Base-by-base conservation (phyloP, 768 basidiomycete species). In the Termitomyces titanicus region DNA sequence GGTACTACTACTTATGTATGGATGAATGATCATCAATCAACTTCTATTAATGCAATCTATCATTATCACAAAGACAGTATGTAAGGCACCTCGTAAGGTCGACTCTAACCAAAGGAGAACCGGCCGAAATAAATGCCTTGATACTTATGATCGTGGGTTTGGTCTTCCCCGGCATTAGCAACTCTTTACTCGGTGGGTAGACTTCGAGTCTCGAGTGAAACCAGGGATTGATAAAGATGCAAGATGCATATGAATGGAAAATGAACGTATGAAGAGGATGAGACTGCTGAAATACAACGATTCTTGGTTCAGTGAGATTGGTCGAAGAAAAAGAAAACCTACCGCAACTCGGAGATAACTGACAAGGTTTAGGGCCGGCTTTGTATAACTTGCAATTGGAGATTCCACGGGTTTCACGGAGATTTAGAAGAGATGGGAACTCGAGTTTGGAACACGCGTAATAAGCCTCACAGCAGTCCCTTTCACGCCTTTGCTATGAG, bases 61-160 rank as follows among this genome's bases (percentile, higher is more conserved):
- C n/a, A n/a, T n/a, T 6, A 35, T 15, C 3, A 17, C 20, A 11
- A 25, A 42, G 25, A 47, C 51, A 47, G 47, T 33, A 66, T 84
- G 75, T 85, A 51, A 73, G 79, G 70, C 80, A 81, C 73, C 81
- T 84, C 82, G 83, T 85, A 85, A 82, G 82, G 82, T 74, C 77
- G 62, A 67, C 64, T 61, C 68, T 64, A 66, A 72, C 60, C 56
- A 59, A 22, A 53, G 62, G 71, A 65, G 69, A 75, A 70, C 60
- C 72, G 66, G 69, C 82, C 81, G 82, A 84, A 82, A 79, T 80
- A 74, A 80, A 79, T 79, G 79, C 72, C 76, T 64, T 15, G n/a
- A 27, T 25, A 46, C 57, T 55, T 34, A 15, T 10, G 18, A 37
- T 3, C n/a, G n/a, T n/a, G n/a, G 22, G 13, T 47, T 74, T 51